phyloP scores from a whole-genome alignment of 305 asterid genomes.

The Rubia occidens region DNA sequence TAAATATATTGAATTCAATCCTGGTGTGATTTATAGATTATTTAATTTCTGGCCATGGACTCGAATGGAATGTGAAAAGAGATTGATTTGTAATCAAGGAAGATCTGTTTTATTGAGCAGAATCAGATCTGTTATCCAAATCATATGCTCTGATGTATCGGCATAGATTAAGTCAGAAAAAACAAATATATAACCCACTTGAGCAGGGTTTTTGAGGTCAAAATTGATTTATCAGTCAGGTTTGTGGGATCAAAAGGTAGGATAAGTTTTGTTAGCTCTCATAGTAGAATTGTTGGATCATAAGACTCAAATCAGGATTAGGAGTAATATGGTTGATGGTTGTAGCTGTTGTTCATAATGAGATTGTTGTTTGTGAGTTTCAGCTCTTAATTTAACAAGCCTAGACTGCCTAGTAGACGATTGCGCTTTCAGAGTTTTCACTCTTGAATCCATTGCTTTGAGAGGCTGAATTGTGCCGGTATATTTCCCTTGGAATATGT shows the following conservation, averaged over 20 bases:
- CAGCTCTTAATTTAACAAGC: not conserved
- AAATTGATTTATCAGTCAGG: too few species aligned
- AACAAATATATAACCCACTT: too few species aligned
- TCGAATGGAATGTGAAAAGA: not conserved
- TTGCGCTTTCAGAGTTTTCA: not conserved
- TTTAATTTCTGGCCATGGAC: not conserved
- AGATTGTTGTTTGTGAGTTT: not conserved
- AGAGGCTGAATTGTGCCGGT: not conserved
- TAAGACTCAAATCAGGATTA: conserved; percentile 28
- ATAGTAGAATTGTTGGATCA: conserved; percentile 22
- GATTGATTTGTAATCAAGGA: not conserved
- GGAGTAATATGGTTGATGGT: not conserved
- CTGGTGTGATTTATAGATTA: not conserved
- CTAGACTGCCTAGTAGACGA: not conserved
- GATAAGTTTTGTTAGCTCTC: too few species aligned
- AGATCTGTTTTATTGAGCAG: not conserved
- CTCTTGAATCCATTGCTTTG: not conserved
- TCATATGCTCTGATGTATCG: not conserved
- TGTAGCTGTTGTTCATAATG: not conserved
- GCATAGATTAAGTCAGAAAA: not conserved
- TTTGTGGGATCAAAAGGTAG: too few species aligned
- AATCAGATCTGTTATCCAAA: not conserved
- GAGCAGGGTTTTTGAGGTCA: not conserved
- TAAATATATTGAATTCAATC: not conserved
- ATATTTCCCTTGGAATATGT: too few species aligned